Evolutionary conservation across 1,284 basidiomycete species (phyloP), one percentile per base, ranked within the genome.

Genomic region (Ganoderma sinense): DNA sequence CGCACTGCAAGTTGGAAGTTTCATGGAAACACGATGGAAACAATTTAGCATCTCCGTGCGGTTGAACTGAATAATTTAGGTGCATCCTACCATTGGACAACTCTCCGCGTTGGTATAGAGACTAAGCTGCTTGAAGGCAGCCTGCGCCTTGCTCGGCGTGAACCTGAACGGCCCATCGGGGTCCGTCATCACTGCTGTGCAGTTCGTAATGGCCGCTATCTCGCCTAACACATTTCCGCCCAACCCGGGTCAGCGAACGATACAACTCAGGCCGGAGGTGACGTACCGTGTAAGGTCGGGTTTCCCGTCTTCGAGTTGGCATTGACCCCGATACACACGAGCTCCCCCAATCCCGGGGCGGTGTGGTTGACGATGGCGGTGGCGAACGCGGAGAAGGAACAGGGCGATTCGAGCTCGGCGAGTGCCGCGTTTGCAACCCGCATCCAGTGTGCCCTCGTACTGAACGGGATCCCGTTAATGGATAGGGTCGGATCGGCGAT

Each of bases 71-170:
- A 3, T 20, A 20, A n/a, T 4, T 2, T 36, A 51, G 40, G 29
- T 5, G 4, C 1, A n/a, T 20, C 69, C 62, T 6, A 69, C 71
- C 71, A 73, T 73, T 16, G 71, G 69, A 31, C 71, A 73, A 51
- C 71, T 73, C 69, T 73, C 71, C 4, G 71, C 71, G 61, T 73
- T 73, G 41, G 71, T 73, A 40, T 73, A 73, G 26, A 73, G 65
- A 45, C 69, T 73, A 13, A 73, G 65, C 39, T 65, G 65, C 18
- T 67, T 40, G 48, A 73, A 73, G 13, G 71, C 71, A 5, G 69
- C 67, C 23, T 65, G 45, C 2, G 65, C 67, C 56, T 65, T 45
- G 45, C 6, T 58, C 31, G 69, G 43, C 0, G 69, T 69, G 59
- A 69, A 66, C n/a, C 66, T 70, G 67, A 67, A 69, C 33, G 69